A percentile compares a stretch with the other conserved stretches of the same genome.
Conservation (phyloP, 352 stramenopile genomes). For the Thalassiosira gravida region DNA sequence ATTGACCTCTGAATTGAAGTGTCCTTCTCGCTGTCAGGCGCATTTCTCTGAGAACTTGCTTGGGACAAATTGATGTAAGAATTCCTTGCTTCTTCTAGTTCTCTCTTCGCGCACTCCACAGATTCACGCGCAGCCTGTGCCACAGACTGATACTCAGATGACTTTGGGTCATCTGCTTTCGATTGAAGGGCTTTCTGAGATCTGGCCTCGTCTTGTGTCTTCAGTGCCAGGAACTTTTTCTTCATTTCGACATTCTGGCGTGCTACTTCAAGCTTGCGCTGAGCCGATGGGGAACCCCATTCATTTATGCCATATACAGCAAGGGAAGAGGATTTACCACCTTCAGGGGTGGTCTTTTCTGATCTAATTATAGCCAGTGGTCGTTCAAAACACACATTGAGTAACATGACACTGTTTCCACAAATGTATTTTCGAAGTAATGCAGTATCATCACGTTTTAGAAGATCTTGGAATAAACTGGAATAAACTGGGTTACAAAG, state of each 20-base stretch:
- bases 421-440: constrained; percentile 90
- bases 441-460: constrained; percentile 90
- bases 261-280: constrained; percentile 61
- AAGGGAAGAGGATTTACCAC: constrained; percentile 44
- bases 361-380: constrained; percentile 83
- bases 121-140: constrained; percentile 22
- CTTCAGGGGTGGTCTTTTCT: constrained; percentile 68
- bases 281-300: constrained; percentile 50
- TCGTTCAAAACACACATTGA: constrained; percentile 91
- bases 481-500: constrained; percentile 88
- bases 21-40: constrained; percentile 15
- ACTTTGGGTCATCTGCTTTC: constrained; percentile 40
- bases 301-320: constrained; percentile 75
- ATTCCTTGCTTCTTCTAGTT: constrained; percentile 49
- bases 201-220: constrained; percentile 57
- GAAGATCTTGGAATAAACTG: constrained; percentile 92
- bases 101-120: constrained; percentile 38
- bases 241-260: constrained; percentile 72
- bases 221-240: constrained; percentile 65
- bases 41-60: constrained; percentile 23
- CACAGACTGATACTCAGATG: constrained; percentile 18
- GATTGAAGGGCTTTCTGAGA: constrained; percentile 36
- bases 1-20: constrained; percentile 50
- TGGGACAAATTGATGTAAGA: constrained; percentile 58
- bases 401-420: constrained; percentile 88